Evolutionary conservation across 495 filamentous ascomycete genomes (phyloP), one percentile per base, ranked within the genome.

Genomic region (Elasticomyces elasticus): DNA sequence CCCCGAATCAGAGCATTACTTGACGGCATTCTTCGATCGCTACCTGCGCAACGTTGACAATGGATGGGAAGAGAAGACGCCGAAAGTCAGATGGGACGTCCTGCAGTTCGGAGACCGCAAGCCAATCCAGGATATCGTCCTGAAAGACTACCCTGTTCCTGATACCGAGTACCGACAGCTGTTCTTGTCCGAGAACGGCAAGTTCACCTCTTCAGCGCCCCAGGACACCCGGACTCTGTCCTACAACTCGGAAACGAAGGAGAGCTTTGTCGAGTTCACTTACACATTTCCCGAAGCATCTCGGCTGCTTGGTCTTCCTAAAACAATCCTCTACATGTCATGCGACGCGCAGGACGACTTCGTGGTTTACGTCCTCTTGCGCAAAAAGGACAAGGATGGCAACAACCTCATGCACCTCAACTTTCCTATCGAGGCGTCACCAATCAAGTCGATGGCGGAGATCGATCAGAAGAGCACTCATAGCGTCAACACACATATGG

Each of bases 41-140:
- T 75, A 71, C 40, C 46, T 71, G 22, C 67, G 67, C 23, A 66
- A 64, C 2, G 56, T 64, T 3, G 43, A 68, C 9, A 75, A 74
- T 44, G 69, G 60, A 17, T 75, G 71, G 71, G 71, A 73, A 10
- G 69, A 72, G 28, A 50, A 65, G 23, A 73, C 71, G 0, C 71
- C 71, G 0, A 64, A 63, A 42, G 68, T 73, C 0, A 67, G 71
- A 41, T 54, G 51, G 51, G 35, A 51, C 10, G 51, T 37, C 1
- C 42, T 59, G 5, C 56, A 49, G 24, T 59, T 48, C 42, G 51
- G 51, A 6, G 51, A 61, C 20, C 45, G 27, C 40, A 20, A 42
- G n/a, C 31, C 54, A 9, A 57, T 49, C 44, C 35, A 57, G 28
- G 54, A 53, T 41, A 52, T 61, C 20, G 40, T 25, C 5, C 33